A percentile compares a stretch with the other conserved stretches of the same genome.
Conservation (phyloP, 2,329 filamentous ascomycete species). For the Pezicula carpinea region DNA sequence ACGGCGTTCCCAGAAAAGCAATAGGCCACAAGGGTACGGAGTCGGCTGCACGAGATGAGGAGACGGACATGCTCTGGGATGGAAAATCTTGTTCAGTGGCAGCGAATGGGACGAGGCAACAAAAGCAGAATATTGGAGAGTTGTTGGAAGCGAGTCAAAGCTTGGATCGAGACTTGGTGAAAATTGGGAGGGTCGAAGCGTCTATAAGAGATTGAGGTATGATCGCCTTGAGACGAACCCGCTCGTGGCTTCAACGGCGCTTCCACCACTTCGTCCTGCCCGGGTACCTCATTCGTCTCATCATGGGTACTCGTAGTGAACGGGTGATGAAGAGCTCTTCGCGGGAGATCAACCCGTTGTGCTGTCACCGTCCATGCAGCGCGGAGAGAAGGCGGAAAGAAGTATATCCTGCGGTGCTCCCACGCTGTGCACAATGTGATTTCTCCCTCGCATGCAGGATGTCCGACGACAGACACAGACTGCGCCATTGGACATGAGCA, state of each 20-base stretch:
- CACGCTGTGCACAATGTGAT: too few relatives aligned
- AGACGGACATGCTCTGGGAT: background rate
- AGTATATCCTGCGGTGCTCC: too few relatives aligned
- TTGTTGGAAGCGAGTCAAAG: background rate
- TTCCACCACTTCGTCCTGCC: background rate
- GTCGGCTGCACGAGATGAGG: background rate
- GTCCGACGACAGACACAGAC: too few relatives aligned
- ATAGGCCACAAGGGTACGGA: background rate
- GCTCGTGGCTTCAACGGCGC: background rate
- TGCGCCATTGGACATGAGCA: too few relatives aligned
- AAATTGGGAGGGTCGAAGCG: background rate
- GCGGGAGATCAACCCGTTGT: too few relatives aligned
- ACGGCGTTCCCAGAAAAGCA: background rate
- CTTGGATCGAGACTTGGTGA: background rate
- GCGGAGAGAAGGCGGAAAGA: too few relatives aligned
- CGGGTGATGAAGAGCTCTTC: too few relatives aligned
- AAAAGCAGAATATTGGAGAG: background rate
- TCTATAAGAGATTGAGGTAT: background rate
- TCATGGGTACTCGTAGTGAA: too few relatives aligned
- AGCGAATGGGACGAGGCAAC: background rate
- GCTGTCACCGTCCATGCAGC: too few relatives aligned
- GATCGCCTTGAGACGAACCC: constrained; percentile 1
- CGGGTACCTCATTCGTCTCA: too few relatives aligned
- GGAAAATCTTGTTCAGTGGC: background rate
- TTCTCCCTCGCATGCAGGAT: too few relatives aligned